Evolutionary conservation across 306 rosid species (phyloP).

Genomic region (Dalbergia cochinchinensis): DNA sequence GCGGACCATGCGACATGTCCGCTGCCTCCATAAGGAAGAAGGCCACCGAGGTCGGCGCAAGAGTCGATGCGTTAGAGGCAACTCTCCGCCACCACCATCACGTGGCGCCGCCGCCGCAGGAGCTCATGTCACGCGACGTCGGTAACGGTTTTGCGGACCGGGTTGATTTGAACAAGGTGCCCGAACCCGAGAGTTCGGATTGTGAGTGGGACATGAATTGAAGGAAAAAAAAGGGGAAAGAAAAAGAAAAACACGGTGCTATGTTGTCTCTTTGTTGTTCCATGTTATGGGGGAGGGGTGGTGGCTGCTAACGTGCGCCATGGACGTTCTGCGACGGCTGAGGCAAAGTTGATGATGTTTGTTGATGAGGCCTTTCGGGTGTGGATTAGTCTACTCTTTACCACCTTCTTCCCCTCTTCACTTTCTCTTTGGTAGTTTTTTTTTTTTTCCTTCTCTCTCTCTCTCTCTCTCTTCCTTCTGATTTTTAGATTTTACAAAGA

Average conservation of each 20-base stretch:
- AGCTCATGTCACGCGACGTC: constrained; percentile 39
- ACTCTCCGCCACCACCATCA: constrained; percentile 53
- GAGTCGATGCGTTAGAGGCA: constrained; percentile 86
- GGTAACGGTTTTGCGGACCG: constrained; percentile 52
- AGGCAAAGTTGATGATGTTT: constrained; percentile 52
- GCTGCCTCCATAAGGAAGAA: constrained; percentile 88
- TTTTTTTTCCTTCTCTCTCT: too few relatives aligned
- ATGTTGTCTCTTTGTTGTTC: not conserved
- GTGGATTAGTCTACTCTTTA: constrained; percentile 46
- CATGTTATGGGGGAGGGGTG: not conserved
- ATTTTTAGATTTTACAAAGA: constrained; percentile 47
- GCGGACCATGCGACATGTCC: constrained; percentile 61
- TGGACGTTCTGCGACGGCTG: constrained; percentile 59
- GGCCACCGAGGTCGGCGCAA: constrained; percentile 93
- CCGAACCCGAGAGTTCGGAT: constrained; percentile 87
- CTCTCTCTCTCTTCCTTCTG: constrained; percentile 13
- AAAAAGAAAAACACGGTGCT: not conserved
- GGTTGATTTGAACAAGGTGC: constrained; percentile 86
- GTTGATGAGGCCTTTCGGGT: constrained; percentile 71
- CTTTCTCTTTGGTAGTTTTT: not conserved
- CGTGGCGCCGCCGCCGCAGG: constrained; percentile 38
- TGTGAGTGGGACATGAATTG: constrained; percentile 66
- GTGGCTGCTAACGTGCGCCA: constrained; percentile 59
- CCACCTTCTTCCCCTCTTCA: not conserved
- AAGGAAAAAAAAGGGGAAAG: not conserved